Evolutionary conservation across 108 stramenopile species (phyloP), one percentile per base, ranked within the genome.

Genomic region (Mayamaea pseudoterrestris): DNA sequence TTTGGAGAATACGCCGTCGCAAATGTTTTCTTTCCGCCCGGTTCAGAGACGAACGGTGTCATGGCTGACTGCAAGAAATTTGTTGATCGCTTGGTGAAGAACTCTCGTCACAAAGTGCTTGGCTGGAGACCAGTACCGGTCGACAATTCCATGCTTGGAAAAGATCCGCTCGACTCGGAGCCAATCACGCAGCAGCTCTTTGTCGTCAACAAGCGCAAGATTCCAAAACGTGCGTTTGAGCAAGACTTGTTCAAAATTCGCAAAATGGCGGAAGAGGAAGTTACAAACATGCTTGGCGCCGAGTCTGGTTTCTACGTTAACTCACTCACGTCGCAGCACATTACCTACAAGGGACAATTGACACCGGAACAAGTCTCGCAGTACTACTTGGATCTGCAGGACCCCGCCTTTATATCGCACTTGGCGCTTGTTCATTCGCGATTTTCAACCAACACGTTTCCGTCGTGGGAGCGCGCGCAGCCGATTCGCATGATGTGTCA

Each of bases 401-500:
- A 89, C 59, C 81, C 82, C 28, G 65, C 68, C 60, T 93, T 95
- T 73, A 48, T 73, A 17, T 66, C 88, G 12, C 89, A 93, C 49
- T 47, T 95, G 48, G 75, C 80, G n/a, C 69, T 95, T 17, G 91
- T 95, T 8, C 94, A 95, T 66, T 83, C 80, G n/a, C 74, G 94
- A 25, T 95, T 93, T 59, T 80, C 78, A 30, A 95, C 94, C 61
- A 95, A 95, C 53, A 95, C 94, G 21, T 93, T 95, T 51, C 94
- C 94, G 2, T 83, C 80, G 2, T 95, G 94, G 94, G 88, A 90
- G 64, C 76, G 91, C 48, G 94, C 94, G 24, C 94, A 95, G 60
- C 94, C 94, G 49, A 86, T 92, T 56, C 90, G 94, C 30, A 90
- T 92, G 88, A 91, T 95, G 88, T 93, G 91, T 53, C 94, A 95